Evolutionary conservation across 1,139 yeast genomes (phyloP), one percentile per base, ranked within the genome.

Genomic region (Sporopachydermia cereana): DNA sequence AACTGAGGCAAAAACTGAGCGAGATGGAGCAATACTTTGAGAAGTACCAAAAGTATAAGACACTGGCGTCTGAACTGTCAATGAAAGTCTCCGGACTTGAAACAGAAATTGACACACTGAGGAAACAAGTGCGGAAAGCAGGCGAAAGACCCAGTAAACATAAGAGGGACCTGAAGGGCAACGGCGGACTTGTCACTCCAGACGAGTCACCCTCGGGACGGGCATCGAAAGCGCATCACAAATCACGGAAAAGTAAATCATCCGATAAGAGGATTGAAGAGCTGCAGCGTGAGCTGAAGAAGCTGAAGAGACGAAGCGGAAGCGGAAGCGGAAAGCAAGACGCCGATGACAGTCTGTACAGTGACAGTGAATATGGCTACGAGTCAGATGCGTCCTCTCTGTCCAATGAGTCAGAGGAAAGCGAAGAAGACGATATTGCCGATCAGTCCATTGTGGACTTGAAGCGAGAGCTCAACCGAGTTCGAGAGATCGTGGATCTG

Each of bases 11-110:
- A 7, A 34, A 34, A 21, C 22, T 34, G 22, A n/a, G 20, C 9
- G 39, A 34, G 39, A 34, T 34, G 39, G 22, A 34, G 9, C 5
- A 34, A 5, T 34, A 16, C 22, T 12, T n/a, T 16, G 39, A 34
- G n/a, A 34, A 34, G 22, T 34, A 34, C n/a, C 12, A 34, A n/a
- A 34, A n/a, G 17, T 34, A 34, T 34, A 34, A 34, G 17, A 9
- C 39, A 34, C 22, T 12, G 7, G 39, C 39, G 9, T 9, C 17
- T 7, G 9, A n/a, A n/a, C 9, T 34, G n/a, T 16, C 39, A 12
- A 9, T 21, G n/a, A 12, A n/a, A 34, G 39, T 34, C 7, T 7
- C 9, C 5, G 39, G 17, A n/a, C 39, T 34, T 34, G 22, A 34
- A 21, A 34, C 12, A 16, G 39, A 5, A 7, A 34, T 12, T 20